Conservation (phyloP, 2,329 filamentous ascomycete genomes). For the Ilyonectria sp. region DNA sequence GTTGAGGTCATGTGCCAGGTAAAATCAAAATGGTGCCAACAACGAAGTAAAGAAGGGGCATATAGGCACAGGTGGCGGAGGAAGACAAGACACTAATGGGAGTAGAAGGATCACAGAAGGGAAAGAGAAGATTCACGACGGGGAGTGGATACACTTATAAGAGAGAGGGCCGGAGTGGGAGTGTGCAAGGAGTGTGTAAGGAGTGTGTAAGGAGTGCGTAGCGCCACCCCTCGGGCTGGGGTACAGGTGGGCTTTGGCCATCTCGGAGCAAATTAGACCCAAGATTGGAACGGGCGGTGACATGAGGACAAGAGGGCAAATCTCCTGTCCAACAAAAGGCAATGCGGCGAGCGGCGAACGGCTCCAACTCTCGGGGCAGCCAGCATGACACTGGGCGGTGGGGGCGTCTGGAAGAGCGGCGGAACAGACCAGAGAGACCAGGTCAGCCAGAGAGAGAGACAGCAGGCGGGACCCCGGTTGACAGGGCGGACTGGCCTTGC, state of each 20-base stretch:
- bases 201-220: conserved; percentile 25
- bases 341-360: conserved; percentile 50
- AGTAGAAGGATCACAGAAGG: conserved; percentile 48
- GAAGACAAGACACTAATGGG: conserved; percentile 43
- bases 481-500: conserved; percentile 48
- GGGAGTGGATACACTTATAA: conserved; percentile 55
- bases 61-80: conserved; percentile 33
- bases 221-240: conserved; percentile 47
- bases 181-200: conserved; percentile 14
- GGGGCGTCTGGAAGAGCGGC: conserved; percentile 44
- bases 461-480: conserved; percentile 45
- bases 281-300: conserved; percentile 54
- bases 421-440: conserved; percentile 16
- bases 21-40: conserved; percentile 14
- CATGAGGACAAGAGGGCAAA: conserved; percentile 50
- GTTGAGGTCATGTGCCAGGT: conserved; percentile 10
- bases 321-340: conserved; percentile 48
- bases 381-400: conserved; percentile 47
- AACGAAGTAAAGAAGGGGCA: conserved; percentile 16
- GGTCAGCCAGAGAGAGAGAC: conserved; percentile 30
- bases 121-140: conserved; percentile 47
- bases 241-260: conserved; percentile 46
- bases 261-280: conserved; percentile 49
- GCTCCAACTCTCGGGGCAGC: conserved; percentile 46
- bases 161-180: conserved; percentile 33